Evolutionary conservation across 148 eudicot species (phyloP).

Genomic region (Drosera capensis): DNA sequence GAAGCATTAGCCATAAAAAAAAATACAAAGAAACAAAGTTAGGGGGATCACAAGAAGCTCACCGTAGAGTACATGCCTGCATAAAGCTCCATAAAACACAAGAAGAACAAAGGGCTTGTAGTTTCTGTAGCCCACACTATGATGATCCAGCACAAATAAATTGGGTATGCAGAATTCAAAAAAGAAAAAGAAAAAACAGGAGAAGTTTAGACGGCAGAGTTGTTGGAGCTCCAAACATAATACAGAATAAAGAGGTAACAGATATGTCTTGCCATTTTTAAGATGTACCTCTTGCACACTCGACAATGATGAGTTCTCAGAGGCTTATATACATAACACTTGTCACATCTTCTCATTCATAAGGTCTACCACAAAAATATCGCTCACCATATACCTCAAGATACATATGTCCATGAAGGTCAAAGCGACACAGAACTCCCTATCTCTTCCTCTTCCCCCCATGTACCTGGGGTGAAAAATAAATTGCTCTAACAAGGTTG

Average conservation of each 20-base stretch:
- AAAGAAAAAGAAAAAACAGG: not conserved
- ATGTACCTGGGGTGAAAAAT: too few species aligned
- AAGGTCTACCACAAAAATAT: conserved; percentile 20
- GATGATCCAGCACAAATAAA: conserved; percentile 58
- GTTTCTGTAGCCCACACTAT: conserved; percentile 56
- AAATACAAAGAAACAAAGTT: not conserved
- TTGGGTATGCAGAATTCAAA: not conserved
- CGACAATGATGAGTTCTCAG: conserved; percentile 71
- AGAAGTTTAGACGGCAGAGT: not conserved
- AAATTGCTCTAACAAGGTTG: too few species aligned
- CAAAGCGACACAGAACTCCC: too few species aligned
- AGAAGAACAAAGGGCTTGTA: conserved; percentile 46
- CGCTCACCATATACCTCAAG: too few species aligned
- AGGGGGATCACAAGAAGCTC: conserved; percentile 10
- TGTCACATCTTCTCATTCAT: conserved; percentile 25
- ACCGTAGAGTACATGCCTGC: conserved; percentile 40
- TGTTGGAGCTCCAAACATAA: not conserved
- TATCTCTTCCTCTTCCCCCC: too few species aligned
- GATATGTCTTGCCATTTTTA: conserved; percentile 47
- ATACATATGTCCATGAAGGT: too few species aligned
- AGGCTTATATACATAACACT: conserved; percentile 53
- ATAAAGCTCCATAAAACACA: conserved; percentile 32
- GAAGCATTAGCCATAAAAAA: not conserved
- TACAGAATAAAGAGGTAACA: conserved; percentile 1
- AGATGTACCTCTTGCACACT: conserved; percentile 38